Base-by-base conservation (phyloP, 371 early-diverging fungal genomes). In the Umbelopsis sp. region DNA sequence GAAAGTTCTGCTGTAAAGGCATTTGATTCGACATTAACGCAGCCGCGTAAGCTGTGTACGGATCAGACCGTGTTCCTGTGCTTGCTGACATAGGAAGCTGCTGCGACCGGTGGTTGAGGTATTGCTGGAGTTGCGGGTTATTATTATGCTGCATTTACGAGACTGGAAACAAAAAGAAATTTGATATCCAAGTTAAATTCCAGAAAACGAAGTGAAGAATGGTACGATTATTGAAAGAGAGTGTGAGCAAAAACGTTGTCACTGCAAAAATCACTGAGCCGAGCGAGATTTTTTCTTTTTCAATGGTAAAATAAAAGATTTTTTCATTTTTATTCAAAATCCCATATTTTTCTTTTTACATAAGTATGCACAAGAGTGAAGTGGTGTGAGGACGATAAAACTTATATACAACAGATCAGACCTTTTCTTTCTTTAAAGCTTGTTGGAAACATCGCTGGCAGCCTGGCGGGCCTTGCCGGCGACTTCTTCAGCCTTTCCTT, bases 1-100 rank as follows among this genome's bases (percentile, higher is more conserved):
- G 75, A 11, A 69, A 66, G 20, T 63, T 65, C 53, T 73, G 73
- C 46, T 73, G 73, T 11, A 67, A 52, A 20, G 67, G 67, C 41
- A 67, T 25, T 29, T 65, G 65, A 32, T 65, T 67, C 41, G 50
- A 52, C 67, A 57, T 57, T 57, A 44, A 44, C 16, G 67, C 67
- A 5, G 67, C 53, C 50, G 53, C 53, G 38, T 51, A 52, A 38
- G 67, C 67, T 25, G 67, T 41, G 20, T 67, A 67, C 3, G 67
- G 38, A 35, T 50, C 50, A 41, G 53, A 53, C 22, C 52, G 51
- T 20, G 50, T 29, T 51, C 65, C 50, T 48, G 46, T 51, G 24
- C 35, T 51, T 11, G 65, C 44, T 18, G 65, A 20, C 52, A 53
- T 51, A 22, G 50, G 67, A 29, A 52, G 51, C 12, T 66, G 48